Conservation (phyloP, 768 basidiomycete species). For the Strobilomyces confusus region DNA sequence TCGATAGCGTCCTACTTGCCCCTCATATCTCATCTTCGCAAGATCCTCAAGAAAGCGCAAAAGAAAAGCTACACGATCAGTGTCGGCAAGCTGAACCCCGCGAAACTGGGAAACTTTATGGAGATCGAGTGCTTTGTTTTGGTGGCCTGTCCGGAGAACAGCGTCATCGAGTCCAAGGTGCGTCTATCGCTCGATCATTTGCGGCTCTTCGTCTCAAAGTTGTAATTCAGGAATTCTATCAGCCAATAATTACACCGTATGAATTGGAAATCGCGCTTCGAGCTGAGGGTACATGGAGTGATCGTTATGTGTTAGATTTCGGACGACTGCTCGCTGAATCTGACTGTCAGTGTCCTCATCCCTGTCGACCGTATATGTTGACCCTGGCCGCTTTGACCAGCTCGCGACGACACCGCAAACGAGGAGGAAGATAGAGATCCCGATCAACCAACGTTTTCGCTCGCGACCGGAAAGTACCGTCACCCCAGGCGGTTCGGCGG, state of each 20-base stretch:
- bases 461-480: slow-evolving; percentile 82
- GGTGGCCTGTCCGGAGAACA: slow-evolving; percentile 93
- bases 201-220: background rate
- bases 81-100: slow-evolving; percentile 92
- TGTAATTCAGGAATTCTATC: slow-evolving; percentile 70
- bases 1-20: slow-evolving; percentile 48
- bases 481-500: slow-evolving; percentile 67
- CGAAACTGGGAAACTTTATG: slow-evolving; percentile 93
- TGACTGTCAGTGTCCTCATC: slow-evolving; percentile 12
- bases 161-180: slow-evolving; percentile 70
- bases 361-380: background rate
- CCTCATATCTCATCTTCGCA: slow-evolving; percentile 77
- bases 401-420: background rate
- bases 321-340: slow-evolving; percentile 47
- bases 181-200: background rate
- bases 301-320: slow-evolving; percentile 77
- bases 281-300: slow-evolving; percentile 67
- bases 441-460: slow-evolving; percentile 80
- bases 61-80: slow-evolving; percentile 95
- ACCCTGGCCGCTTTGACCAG: slow-evolving; percentile 4
- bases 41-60: slow-evolving; percentile 48
- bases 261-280: slow-evolving; percentile 82
- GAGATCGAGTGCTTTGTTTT: slow-evolving; percentile 96
- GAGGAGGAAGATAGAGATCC: slow-evolving; percentile 49
- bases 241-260: slow-evolving; percentile 91